Evolutionary conservation across 495 filamentous ascomycete species (phyloP).

Genomic region (Aspergillus baeticus): DNA sequence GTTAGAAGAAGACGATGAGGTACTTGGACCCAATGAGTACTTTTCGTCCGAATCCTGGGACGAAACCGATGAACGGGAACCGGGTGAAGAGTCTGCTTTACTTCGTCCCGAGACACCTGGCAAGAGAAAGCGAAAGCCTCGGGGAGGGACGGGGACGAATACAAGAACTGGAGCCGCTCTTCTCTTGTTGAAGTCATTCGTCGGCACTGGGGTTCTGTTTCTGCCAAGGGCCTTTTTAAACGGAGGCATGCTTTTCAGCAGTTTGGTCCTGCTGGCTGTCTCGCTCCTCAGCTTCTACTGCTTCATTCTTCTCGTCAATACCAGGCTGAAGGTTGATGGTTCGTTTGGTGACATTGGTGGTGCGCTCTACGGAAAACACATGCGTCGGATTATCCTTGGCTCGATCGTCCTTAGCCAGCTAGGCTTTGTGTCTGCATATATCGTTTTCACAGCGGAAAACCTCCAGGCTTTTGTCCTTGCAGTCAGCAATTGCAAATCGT

Average conservation of each 20-base stretch:
- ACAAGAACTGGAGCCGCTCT: slow-evolving; percentile 71
- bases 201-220: slow-evolving; percentile 97
- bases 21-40: slow-evolving; percentile 77
- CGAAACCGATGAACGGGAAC: slow-evolving; percentile 64
- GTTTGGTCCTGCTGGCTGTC: slow-evolving; percentile 79
- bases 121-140: slow-evolving; percentile 67
- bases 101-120: slow-evolving; percentile 63
- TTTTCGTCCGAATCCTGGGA: slow-evolving; percentile 68
- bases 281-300: slow-evolving; percentile 90
- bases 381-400: slow-evolving; percentile 80
- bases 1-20: slow-evolving; percentile 93
- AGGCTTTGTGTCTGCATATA: slow-evolving; percentile 96
- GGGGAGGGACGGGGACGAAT: slow-evolving; percentile 68
- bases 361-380: slow-evolving; percentile 83
- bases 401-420: slow-evolving; percentile 94
- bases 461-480: slow-evolving; percentile 87
- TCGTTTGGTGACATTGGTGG: slow-evolving; percentile 97
- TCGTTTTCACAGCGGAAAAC: slow-evolving; percentile 95
- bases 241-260: slow-evolving; percentile 96
- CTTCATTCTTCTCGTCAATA: slow-evolving; percentile 88
- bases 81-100: slow-evolving; percentile 79
- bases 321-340: slow-evolving; percentile 76
- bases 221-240: slow-evolving; percentile 90
- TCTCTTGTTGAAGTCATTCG: slow-evolving; percentile 91
- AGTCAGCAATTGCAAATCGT: slow-evolving; percentile 76